Percentiles rank a stretch among this genome's conserved stretches.
These are phyloP conservation scores for Schwanniomyces yamadae DNA, from an alignment of 805 yeast species.

Conservation along the genomic window DNA sequence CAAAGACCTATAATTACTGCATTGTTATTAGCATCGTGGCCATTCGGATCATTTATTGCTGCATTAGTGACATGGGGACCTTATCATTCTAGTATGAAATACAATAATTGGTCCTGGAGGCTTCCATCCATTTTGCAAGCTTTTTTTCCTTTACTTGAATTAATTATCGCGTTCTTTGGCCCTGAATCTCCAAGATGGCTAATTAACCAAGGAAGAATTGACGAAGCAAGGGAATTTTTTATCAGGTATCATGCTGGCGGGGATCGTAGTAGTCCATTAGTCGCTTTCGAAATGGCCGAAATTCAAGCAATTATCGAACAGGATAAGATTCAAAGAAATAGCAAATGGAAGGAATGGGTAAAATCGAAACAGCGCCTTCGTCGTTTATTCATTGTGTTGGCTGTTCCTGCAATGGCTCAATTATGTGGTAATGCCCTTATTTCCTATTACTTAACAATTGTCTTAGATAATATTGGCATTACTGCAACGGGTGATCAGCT, in stretches of 20 bases:
- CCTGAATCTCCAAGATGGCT: constrained; percentile 53
- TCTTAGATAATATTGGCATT: constrained; percentile 16
- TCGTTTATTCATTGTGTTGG: constrained; percentile 16
- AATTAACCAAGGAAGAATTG: constrained; percentile 28
- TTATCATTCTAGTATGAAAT: constrained; percentile 55
- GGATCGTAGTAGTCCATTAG: constrained; percentile 2
- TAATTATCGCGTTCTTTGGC: constrained; percentile 35
- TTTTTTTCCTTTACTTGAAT: constrained; percentile 45
- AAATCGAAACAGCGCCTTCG: neutral
- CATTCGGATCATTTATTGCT: constrained; percentile 63
- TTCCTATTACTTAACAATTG: constrained; percentile 23
- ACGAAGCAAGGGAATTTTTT: constrained; percentile 23
- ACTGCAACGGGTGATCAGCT: constrained; percentile 41
- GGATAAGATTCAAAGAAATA: neutral
- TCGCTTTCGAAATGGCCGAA: constrained; percentile 2
- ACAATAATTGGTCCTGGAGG: constrained; percentile 57
- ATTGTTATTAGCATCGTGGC: constrained; percentile 49
- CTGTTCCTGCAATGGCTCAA: constrained; percentile 33
- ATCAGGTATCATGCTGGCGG: constrained; percentile 30
- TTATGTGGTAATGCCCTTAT: constrained; percentile 49
- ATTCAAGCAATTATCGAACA: neutral
- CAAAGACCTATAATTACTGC: constrained; percentile 5
- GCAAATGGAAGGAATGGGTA: constrained; percentile 1
- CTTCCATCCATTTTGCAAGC: constrained; percentile 50
- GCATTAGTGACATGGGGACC: constrained; percentile 61